phyloP scores from a whole-genome alignment of 805 yeast species.

The Myxozyma udenii region DNA sequence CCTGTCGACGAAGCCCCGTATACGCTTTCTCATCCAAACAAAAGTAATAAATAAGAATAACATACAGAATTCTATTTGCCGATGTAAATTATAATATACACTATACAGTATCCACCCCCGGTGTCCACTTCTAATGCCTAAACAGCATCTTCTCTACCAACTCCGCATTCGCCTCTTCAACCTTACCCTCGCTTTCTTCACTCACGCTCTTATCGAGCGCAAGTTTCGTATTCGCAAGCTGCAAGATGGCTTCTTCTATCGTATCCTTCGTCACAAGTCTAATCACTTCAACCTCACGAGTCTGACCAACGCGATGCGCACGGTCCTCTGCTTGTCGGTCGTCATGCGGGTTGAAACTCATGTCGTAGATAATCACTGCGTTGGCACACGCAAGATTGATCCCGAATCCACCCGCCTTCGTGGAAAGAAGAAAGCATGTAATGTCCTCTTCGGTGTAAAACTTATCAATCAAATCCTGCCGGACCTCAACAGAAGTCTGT shows the following conservation, averaged over 20 bases:
- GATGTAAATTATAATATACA: not conserved
- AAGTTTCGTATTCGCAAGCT: constrained; percentile 83
- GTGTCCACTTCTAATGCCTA: constrained; percentile 1
- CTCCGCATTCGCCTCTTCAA: constrained; percentile 39
- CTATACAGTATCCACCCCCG: not conserved
- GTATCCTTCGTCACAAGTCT: constrained; percentile 70
- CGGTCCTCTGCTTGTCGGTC: constrained; percentile 98
- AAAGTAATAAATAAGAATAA: too few relatives aligned
- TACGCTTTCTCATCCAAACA: not conserved
- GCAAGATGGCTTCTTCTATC: constrained; percentile 84
- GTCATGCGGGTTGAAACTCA: constrained; percentile 96
- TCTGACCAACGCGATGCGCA: constrained; percentile 96
- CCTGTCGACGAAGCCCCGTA: too few relatives aligned
- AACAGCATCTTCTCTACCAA: constrained; percentile 41
- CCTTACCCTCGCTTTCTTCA: constrained; percentile 34
- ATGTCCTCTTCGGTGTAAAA: constrained; percentile 78
- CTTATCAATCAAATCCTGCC: constrained; percentile 88
- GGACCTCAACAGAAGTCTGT: constrained; percentile 83
- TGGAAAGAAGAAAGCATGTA: constrained; percentile 82
- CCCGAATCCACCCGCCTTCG: constrained; percentile 99
- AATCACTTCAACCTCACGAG: constrained; percentile 73
- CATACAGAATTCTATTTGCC: not conserved
- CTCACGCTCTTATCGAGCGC: constrained; percentile 64
- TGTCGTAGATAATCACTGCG: constrained; percentile 85
- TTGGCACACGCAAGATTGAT: constrained; percentile 95